Evolutionary conservation across 371 early-diverging fungal species (phyloP).

Genomic region (Smittium mucronatum): DNA sequence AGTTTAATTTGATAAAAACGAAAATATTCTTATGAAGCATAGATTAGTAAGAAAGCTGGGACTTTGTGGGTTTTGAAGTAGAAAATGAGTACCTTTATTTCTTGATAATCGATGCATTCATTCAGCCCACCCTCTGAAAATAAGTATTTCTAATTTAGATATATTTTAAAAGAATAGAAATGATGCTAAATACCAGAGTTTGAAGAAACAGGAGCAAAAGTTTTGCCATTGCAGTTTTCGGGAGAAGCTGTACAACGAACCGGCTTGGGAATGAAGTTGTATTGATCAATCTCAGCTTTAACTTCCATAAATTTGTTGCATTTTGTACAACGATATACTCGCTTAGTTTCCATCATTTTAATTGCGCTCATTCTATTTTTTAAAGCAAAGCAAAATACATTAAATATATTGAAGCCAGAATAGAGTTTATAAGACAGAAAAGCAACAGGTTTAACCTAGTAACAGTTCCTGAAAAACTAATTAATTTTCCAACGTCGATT

Average conservation of each 20-base stretch:
- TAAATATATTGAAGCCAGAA: not conserved
- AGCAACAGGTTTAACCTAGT: too few relatives aligned
- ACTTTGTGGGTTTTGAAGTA: too few relatives aligned
- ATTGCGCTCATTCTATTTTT: conserved; percentile 36
- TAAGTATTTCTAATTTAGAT: conserved; percentile 5
- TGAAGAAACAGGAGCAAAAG: conserved; percentile 26
- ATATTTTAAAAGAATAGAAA: not conserved
- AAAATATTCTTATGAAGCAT: too few relatives aligned
- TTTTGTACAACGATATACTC: conserved; percentile 33
- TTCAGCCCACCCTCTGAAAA: conserved; percentile 7
- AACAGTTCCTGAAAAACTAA: conserved; percentile 51
- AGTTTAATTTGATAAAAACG: not conserved
- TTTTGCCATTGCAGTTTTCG: conserved; percentile 28
- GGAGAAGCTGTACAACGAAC: conserved; percentile 34
- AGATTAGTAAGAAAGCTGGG: too few relatives aligned
- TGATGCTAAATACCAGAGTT: conserved; percentile 9
- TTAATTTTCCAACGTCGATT: conserved; percentile 41
- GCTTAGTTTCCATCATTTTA: conserved; percentile 46
- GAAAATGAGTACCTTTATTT: conserved; percentile 31
- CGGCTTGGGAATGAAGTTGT: conserved; percentile 41
- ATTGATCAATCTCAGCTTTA: conserved; percentile 44
- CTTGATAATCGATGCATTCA: conserved; percentile 51
- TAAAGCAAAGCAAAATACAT: not conserved
- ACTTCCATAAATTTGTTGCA: conserved; percentile 39
- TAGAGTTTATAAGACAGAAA: too few relatives aligned